Evolutionary conservation across 1,284 basidiomycete genomes (phyloP).

Genomic region (Stereum hirsutum): DNA sequence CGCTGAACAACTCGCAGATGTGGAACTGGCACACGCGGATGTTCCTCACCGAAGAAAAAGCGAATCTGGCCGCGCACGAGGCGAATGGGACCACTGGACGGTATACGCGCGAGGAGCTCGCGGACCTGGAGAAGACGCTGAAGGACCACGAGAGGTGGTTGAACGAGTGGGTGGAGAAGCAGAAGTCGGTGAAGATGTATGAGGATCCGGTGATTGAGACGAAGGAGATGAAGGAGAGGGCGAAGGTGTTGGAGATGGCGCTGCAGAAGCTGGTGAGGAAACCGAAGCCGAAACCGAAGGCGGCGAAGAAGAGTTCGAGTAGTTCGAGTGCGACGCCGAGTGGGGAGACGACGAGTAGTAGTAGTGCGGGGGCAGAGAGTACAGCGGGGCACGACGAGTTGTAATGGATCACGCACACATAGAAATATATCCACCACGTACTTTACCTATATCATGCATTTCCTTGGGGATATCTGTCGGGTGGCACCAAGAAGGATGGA

Average conservation of each 20-base stretch:
- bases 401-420: constrained; percentile 10
- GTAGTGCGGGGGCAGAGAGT: neutral
- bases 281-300: constrained; percentile 49
- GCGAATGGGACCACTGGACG: constrained; percentile 54
- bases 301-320: constrained; percentile 26
- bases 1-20: constrained; percentile 70
- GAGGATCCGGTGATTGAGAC: constrained; percentile 79
- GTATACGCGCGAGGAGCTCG: constrained; percentile 79
- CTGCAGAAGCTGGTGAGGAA: constrained; percentile 60
- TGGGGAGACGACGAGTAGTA: neutral
- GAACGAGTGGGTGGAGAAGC: constrained; percentile 68
- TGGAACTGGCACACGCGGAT: constrained; percentile 74
- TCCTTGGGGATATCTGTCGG: too few species aligned
- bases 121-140: constrained; percentile 62
- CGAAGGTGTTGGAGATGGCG: constrained; percentile 70
- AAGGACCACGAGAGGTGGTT: constrained; percentile 79
- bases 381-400: constrained; percentile 17
- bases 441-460: too few species aligned
- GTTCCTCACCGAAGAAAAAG: constrained; percentile 74
- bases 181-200: constrained; percentile 62
- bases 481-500: too few species aligned
- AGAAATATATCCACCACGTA: too few species aligned
- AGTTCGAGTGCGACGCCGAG: constrained; percentile 5
- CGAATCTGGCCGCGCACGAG: constrained; percentile 59
- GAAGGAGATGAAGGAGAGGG: constrained; percentile 74